Conservation (phyloP, 2,329 filamentous ascomycete genomes). For the Diaporthe aspalathi region DNA sequence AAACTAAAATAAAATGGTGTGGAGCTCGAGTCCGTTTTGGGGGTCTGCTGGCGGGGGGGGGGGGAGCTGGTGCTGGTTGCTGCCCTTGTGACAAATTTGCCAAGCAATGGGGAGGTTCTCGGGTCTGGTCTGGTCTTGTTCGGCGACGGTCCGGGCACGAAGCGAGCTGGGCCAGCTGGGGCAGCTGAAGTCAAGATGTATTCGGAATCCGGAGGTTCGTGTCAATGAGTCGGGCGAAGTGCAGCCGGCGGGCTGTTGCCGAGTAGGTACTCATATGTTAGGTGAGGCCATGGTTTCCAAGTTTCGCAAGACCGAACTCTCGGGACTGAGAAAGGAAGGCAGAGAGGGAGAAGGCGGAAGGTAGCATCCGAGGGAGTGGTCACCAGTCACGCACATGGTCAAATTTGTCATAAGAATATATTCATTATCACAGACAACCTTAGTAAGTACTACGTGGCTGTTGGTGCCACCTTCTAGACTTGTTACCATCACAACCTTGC, state of each 20-base stretch:
- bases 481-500: too few species aligned
- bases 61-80: too few species aligned
- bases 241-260: background rate
- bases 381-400: background rate
- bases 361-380: conserved; percentile 28
- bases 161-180: too few species aligned
- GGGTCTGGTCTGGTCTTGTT: conserved; percentile 2
- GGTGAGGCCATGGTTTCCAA: background rate
- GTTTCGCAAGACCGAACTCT: conserved; percentile 2
- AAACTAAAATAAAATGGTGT: conserved; percentile 19
- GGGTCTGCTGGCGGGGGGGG: background rate
- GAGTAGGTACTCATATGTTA: background rate
- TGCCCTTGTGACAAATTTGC: conserved; percentile 11
- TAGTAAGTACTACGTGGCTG: conserved; percentile 7
- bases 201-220: too few species aligned
- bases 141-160: conserved; percentile 13
- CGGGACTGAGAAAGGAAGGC: background rate
- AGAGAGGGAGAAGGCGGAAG: conserved; percentile 14
- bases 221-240: background rate
- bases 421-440: too few species aligned
- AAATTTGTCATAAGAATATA: too few species aligned
- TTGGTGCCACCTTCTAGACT: too few species aligned
- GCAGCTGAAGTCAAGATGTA: too few species aligned
- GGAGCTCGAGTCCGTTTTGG: background rate
- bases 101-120: background rate